Conservation (phyloP, 176 grass and related monocot species). For the Aegilops umbellulata region DNA sequence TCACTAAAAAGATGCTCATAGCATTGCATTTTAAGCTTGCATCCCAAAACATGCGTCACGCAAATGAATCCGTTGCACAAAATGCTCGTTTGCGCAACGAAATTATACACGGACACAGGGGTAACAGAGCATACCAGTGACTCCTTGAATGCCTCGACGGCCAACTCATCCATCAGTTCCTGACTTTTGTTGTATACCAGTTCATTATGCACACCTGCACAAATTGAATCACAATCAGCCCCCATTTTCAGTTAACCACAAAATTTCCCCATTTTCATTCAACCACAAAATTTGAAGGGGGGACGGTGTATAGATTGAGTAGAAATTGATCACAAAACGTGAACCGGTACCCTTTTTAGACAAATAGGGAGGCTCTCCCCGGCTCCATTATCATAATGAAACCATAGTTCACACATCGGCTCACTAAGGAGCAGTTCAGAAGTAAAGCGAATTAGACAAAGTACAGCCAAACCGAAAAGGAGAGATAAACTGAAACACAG, state of each 20-base stretch:
- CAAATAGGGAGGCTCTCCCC: too few relatives aligned
- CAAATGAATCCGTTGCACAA: neutral
- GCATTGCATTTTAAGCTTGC: neutral
- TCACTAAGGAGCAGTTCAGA: too few relatives aligned
- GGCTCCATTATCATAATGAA: too few relatives aligned
- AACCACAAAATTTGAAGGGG: neutral
- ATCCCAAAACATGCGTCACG: neutral
- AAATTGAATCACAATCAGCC: slow-evolving; percentile 6
- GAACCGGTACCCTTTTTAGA: neutral
- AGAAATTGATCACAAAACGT: neutral
- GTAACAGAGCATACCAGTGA: slow-evolving; percentile 45
- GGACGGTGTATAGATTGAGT: neutral
- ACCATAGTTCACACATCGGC: too few relatives aligned
- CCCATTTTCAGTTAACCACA: neutral
- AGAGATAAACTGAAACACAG: too few relatives aligned
- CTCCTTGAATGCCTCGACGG: slow-evolving; percentile 64
- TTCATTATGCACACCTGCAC: slow-evolving; percentile 68
- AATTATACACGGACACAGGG: neutral
- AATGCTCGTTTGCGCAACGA: neutral
- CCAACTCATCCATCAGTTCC: slow-evolving; percentile 64
- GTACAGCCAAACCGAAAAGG: too few relatives aligned
- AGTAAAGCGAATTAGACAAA: too few relatives aligned
- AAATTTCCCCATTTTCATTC: neutral
- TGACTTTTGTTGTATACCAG: slow-evolving; percentile 66
- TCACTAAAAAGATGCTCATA: neutral